Evolutionary conservation across 2,329 filamentous ascomycete genomes (phyloP).

Genomic region (Microdochium paspali): DNA sequence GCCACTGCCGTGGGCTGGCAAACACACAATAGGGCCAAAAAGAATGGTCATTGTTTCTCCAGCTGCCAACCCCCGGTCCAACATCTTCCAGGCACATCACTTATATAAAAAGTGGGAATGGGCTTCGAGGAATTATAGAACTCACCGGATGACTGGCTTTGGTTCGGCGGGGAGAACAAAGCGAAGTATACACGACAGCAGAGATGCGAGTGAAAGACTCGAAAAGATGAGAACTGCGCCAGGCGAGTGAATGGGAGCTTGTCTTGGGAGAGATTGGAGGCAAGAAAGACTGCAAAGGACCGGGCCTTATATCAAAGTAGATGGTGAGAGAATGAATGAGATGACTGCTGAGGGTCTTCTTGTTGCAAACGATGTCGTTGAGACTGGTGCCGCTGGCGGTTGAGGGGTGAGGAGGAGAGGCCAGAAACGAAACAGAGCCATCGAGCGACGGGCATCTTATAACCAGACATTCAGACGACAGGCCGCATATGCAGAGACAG

Average conservation of each 20-base stretch:
- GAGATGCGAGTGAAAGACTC: background rate
- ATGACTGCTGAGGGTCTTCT: background rate
- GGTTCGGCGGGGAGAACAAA: background rate
- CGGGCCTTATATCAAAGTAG: background rate
- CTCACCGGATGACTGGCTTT: background rate
- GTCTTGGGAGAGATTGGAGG: background rate
- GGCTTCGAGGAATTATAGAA: background rate
- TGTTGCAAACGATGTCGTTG: slow-evolving; percentile 1
- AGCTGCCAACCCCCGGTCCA: no score
- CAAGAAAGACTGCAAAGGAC: background rate
- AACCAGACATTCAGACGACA: background rate
- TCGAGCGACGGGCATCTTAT: background rate
- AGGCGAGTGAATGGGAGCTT: background rate
- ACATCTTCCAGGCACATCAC: background rate
- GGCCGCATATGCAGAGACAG: background rate
- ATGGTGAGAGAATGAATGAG: background rate
- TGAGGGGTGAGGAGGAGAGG: background rate
- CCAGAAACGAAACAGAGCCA: background rate
- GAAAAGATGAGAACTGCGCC: background rate
- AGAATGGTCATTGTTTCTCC: no score
- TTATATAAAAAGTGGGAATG: background rate
- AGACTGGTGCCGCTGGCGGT: background rate
- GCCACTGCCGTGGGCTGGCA: no score
- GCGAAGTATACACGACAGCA: background rate
- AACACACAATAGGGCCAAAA: no score